Evolutionary conservation across 78 protist genomes (phyloP), one percentile per base, ranked within the genome.

Genomic region (Guillardia theta): DNA sequence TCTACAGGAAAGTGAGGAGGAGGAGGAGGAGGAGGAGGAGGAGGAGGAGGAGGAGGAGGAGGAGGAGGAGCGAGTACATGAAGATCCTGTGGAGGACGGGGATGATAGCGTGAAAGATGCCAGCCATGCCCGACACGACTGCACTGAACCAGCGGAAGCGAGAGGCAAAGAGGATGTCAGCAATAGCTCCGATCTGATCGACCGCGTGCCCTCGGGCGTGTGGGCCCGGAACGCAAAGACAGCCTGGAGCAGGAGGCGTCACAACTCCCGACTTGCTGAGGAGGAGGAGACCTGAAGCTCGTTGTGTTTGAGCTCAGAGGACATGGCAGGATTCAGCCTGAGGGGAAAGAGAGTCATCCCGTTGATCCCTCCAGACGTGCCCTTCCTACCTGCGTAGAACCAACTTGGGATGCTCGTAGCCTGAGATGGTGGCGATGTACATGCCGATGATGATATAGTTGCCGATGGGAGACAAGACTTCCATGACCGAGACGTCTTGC

Each of bases 191-290:
- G 83, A 70, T 70, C 83, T 70, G 83, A 24, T 70, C 83, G 41
- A 70, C 83, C 33, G 22, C 22, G 83, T 70, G 83, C n/a, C 83
- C 83, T 70, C 83, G 83, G 83, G 83, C 4, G 83, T 70, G 83
- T 70, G 83, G 15, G 83, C 83, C 9, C 83, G 83, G 83, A 70
- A 70, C 41, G 83, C 83, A 33, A 70, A 70, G 1, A 70, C 22
- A 2, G 83, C 83, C 83, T 70, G 83, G 4, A 24, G 45, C 4
- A 18, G 41, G 15, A 15, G 22, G n/a, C 6, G 12, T 10, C 9
- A 64, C 15, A 30, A 64, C 43, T 64, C 12, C 15, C 9, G 21
- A 4, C 22, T 10, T 64, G n/a, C 33, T 64, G 78, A 5, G 45
- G 10, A 18, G 0, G 83, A 4, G 41, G 10, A 10, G n/a, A 70